phyloP scores from a whole-genome alignment of 352 stramenopile species.

The Phytophthora chlamydospora region DNA sequence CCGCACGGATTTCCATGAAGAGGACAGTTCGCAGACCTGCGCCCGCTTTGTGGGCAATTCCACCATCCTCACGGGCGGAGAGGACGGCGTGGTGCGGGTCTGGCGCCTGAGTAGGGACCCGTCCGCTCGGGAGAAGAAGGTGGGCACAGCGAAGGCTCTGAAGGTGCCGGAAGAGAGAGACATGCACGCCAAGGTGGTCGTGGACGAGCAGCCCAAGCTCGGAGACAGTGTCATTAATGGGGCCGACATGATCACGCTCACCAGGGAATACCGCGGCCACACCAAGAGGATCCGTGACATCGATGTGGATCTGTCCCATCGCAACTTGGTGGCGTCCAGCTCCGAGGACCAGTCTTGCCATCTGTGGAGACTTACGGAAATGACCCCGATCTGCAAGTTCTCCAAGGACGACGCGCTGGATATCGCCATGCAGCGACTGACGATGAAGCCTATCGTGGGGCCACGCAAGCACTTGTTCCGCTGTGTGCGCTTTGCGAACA shows the following conservation, averaged over 20 bases:
- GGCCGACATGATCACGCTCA: conserved; percentile 61
- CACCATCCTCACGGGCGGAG: conserved; percentile 81
- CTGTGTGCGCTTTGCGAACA: conserved; percentile 77
- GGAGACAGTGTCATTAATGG: conserved; percentile 63
- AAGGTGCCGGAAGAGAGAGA: conserved; percentile 26
- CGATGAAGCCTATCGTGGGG: conserved; percentile 45
- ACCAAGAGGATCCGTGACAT: conserved; percentile 84
- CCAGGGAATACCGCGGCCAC: conserved; percentile 77
- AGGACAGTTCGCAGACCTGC: conserved; percentile 76
- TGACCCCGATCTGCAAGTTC: conserved; percentile 65
- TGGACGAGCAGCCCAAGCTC: conserved; percentile 50
- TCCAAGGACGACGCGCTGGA: conserved; percentile 83
- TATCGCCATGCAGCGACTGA: conserved; percentile 58
- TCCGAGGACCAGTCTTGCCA: conserved; percentile 84
- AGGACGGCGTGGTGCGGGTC: conserved; percentile 82
- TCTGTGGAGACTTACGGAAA: conserved; percentile 78
- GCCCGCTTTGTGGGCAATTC: conserved; percentile 82
- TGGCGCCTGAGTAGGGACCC: conserved; percentile 65
- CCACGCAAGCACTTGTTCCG: conserved; percentile 81
- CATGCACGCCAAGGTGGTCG: conserved; percentile 26
- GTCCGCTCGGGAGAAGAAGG: conserved; percentile 49
- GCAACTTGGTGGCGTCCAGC: conserved; percentile 78
- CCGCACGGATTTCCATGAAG: conserved; percentile 76
- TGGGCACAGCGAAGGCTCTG: conserved; percentile 51
- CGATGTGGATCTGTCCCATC: conserved; percentile 80